Conservation (phyloP, 257 asterid genomes). For the Primulina eburnea region DNA sequence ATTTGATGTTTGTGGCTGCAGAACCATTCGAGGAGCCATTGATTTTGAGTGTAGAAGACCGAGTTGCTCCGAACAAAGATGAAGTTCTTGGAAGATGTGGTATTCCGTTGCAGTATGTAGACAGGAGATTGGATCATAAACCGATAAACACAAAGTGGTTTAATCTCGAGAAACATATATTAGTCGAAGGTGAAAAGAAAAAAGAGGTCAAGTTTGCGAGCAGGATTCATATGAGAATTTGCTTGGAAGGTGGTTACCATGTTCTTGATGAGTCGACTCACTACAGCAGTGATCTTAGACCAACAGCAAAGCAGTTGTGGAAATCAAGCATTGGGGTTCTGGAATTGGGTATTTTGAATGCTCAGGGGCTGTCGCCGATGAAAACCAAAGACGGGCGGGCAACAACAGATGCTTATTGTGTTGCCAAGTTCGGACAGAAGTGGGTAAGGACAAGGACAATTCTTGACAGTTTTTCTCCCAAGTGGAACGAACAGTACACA, state of each 20-base stretch:
- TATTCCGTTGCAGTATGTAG: conserved; percentile 52
- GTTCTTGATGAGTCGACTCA: conserved; percentile 74
- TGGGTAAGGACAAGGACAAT: conserved; percentile 73
- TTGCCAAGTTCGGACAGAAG: conserved; percentile 66
- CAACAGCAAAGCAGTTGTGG: conserved; percentile 71
- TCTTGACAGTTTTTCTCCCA: conserved; percentile 61
- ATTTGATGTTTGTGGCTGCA: conserved; percentile 73
- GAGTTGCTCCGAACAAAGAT: conserved; percentile 65
- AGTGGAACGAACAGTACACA: conserved; percentile 78
- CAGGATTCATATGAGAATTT: conserved; percentile 59
- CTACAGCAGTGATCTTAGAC: conserved; percentile 71
- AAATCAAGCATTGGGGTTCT: conserved; percentile 66
- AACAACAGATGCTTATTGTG: conserved; percentile 71
- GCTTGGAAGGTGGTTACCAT: conserved; percentile 78
- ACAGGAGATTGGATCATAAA: conserved; percentile 55
- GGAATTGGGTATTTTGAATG: conserved; percentile 63
- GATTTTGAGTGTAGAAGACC: conserved; percentile 60
- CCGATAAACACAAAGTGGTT: conserved; percentile 55
- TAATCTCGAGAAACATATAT: conserved; percentile 59
- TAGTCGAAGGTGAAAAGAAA: conserved; percentile 55
- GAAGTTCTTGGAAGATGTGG: conserved; percentile 62
- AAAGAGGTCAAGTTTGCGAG: conserved; percentile 66
- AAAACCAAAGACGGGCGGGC: conserved; percentile 57
- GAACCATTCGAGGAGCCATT: conserved; percentile 75
- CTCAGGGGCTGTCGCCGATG: conserved; percentile 62